These are phyloP conservation scores for Xerocomus nothofagi DNA, from an alignment of 1,284 basidiomycete genomes.

Conservation along the genomic window DNA sequence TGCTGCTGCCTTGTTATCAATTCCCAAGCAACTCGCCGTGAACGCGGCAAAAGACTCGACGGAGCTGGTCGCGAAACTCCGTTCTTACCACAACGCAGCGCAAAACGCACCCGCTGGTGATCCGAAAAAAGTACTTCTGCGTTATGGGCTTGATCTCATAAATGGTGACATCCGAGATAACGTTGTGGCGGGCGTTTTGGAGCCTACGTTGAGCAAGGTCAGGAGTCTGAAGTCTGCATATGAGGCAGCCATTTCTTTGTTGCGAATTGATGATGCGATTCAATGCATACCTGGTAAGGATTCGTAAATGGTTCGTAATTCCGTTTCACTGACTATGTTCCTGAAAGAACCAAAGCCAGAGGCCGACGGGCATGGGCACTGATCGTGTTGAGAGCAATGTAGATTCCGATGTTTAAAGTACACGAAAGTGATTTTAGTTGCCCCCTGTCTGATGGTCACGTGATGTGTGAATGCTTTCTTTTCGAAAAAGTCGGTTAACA, in stretches of 20 bases:
- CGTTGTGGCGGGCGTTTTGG: constrained; percentile 88
- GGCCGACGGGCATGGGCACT: constrained; percentile 62
- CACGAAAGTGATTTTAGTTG: neutral
- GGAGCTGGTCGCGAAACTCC: constrained; percentile 94
- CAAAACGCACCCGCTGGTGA: constrained; percentile 90
- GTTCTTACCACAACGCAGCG: constrained; percentile 96
- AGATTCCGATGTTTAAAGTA: constrained; percentile 13
- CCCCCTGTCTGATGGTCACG: constrained; percentile 23
- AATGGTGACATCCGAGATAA: constrained; percentile 97
- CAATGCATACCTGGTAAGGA: constrained; percentile 77
- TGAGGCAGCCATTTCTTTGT: constrained; percentile 92
- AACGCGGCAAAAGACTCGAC: constrained; percentile 99
- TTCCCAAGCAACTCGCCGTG: constrained; percentile 95
- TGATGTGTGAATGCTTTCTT: constrained; percentile 26
- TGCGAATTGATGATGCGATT: constrained; percentile 95
- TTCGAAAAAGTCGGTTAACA: constrained; percentile 19
- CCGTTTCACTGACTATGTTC: constrained; percentile 23
- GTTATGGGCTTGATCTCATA: constrained; percentile 94
- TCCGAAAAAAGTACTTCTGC: constrained; percentile 92
- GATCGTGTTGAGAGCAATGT: constrained; percentile 12
- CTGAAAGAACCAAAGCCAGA: constrained; percentile 70
- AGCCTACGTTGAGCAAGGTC: constrained; percentile 97
- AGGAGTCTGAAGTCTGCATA: constrained; percentile 95
- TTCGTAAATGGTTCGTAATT: neutral
- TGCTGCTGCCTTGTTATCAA: constrained; percentile 88